Conservation (phyloP, 2,329 filamentous ascomycete species). For the Coniochaeta ligniaria region DNA sequence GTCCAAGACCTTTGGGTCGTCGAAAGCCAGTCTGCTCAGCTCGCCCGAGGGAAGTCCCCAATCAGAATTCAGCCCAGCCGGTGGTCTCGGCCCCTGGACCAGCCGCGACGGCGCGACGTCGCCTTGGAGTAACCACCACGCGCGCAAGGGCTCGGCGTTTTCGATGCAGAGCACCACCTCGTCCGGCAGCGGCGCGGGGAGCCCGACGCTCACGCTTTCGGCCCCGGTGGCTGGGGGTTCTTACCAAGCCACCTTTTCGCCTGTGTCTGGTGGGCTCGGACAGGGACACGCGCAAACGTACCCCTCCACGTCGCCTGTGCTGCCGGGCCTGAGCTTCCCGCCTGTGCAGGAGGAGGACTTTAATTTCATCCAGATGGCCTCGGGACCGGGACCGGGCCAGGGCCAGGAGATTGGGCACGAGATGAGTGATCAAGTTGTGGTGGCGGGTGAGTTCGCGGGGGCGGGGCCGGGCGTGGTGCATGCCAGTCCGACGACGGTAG, state of each 20-base stretch:
- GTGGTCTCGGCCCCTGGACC: no score
- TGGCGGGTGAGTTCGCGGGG: no score
- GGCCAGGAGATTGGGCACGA: background rate
- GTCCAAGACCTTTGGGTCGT: slow-evolving; percentile 73
- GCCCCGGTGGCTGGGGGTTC: background rate
- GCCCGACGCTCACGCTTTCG: slow-evolving; percentile 43
- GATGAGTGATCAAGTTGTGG: no score
- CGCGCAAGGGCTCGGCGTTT: slow-evolving; percentile 40
- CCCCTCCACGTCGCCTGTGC: background rate
- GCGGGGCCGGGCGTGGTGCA: background rate
- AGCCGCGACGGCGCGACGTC: slow-evolving; percentile 34
- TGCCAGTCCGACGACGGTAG: background rate
- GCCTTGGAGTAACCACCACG: slow-evolving; percentile 32
- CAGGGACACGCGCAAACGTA: background rate
- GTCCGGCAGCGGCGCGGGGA: slow-evolving; percentile 38
- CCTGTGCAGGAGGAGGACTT: slow-evolving; percentile 2
- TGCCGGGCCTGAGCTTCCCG: slow-evolving; percentile 7
- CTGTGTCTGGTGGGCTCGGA: background rate
- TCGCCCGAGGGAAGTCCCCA: slow-evolving; percentile 46
- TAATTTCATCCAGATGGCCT: background rate
- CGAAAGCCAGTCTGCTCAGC: slow-evolving; percentile 63
- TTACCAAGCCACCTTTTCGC: background rate
- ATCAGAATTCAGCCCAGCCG: slow-evolving; percentile 14
- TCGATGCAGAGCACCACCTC: slow-evolving; percentile 41
- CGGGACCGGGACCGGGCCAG: background rate